Conservation (phyloP, 2,329 filamentous ascomycete genomes). For the Cladorrhinum sp. region DNA sequence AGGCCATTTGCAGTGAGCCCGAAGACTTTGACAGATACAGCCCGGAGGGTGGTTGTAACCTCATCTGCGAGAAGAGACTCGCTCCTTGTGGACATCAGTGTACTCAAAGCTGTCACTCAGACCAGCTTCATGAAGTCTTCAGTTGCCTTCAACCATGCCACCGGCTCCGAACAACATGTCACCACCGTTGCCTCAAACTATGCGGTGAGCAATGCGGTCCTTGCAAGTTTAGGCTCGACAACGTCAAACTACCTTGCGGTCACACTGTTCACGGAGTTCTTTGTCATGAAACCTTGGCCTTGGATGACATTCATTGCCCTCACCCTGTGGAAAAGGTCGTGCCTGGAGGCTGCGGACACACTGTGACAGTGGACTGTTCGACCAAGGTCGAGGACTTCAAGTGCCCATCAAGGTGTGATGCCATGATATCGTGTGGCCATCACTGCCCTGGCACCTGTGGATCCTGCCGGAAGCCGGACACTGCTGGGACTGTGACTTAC, state of each 20-base stretch:
- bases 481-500: slow-evolving; percentile 29
- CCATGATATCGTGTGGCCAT: slow-evolving; percentile 55
- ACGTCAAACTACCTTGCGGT: slow-evolving; percentile 40
- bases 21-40: slow-evolving; percentile 55
- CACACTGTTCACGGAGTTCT: slow-evolving; percentile 31
- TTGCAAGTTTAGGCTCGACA: slow-evolving; percentile 36
- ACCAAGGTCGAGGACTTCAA: slow-evolving; percentile 45
- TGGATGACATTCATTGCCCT: slow-evolving; percentile 46
- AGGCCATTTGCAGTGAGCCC: slow-evolving; percentile 48
- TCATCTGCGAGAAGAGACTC: slow-evolving; percentile 48
- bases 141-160: slow-evolving; percentile 46
- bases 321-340: slow-evolving; percentile 45
- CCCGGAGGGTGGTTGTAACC: slow-evolving; percentile 61
- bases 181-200: slow-evolving; percentile 41
- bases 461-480: slow-evolving; percentile 42
- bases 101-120: slow-evolving; percentile 45
- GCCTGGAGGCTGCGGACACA: slow-evolving; percentile 56
- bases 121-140: slow-evolving; percentile 45
- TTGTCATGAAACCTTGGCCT: slow-evolving; percentile 38
- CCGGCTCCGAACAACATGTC: slow-evolving; percentile 40
- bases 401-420: slow-evolving; percentile 49
- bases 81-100: slow-evolving; percentile 47
- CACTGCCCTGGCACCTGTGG: slow-evolving; percentile 49
- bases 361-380: slow-evolving; percentile 47
- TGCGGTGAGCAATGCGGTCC: slow-evolving; percentile 45